Base-by-base conservation (phyloP, 1,284 basidiomycete species). In the Cutaneotrichosporon mucoides region DNA sequence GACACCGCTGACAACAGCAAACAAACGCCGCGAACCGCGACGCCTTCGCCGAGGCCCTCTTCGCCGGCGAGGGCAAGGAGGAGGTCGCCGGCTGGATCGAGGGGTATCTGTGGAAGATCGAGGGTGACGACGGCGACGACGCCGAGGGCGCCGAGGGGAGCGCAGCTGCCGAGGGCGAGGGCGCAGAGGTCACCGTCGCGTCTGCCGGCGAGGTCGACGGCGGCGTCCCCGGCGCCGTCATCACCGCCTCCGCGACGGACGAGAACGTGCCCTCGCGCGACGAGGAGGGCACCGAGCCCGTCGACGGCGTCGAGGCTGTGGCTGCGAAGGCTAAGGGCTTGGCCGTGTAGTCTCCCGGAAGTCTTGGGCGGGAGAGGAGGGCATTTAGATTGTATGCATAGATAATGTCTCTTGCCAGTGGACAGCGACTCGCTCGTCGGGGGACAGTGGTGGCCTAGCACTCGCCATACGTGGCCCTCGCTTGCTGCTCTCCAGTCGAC, bases 11-110 rank as follows among this genome's bases (percentile, higher is more conserved):
- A 24, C 43, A 8, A n/a, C 48, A 77, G 76, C 71, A 77, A 73
- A 71, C 66, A 54, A 77, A 76, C 59, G 63, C 63, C 4, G 60
- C 70, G 3, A 72, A 70, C 3, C 69, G 76, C 46, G 75, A 76
- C 59, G 76, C 77, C 11, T 75, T 79, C 62, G 61, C 66, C 49
- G 75, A 77, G 63, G 71, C 77, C 3, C 57, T 76, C 24, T 77
- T 75, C 55, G 71, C 71, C 9, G 76, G 76, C 38, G 76, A 79
- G 63, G 77, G 77, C 53, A 76, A 76, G 59, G 77, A 79, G 63
- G 75, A 79, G 62, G 75, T 77, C 13, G 71, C 77, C 35, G 77
- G 77, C 11, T 79, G 73, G 72, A 77, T 79, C 41, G 77, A 79
- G 61, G 77, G 76, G 9, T 79, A 69, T 62, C 56, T 79, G 13